A percentile compares a stretch with the other conserved stretches of the same genome.
Conservation (phyloP, 2,329 filamentous ascomycete genomes). For the Colletotrichum spinosum region DNA sequence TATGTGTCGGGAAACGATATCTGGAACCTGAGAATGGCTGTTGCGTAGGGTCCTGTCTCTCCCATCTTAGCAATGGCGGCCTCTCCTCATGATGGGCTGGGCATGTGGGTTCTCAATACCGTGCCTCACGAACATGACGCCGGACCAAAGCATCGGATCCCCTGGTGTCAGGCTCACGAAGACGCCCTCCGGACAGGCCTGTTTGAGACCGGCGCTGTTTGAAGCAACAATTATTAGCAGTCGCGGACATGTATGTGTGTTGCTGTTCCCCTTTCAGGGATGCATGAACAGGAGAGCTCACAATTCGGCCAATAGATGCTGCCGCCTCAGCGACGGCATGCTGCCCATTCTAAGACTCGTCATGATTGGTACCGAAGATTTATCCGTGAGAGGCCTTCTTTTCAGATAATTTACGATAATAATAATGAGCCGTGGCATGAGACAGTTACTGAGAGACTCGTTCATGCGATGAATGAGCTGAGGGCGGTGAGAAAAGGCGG, state of each 20-base stretch:
- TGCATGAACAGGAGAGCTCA: constrained; percentile 49
- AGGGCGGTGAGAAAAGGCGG: constrained; percentile 44
- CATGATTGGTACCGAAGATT: constrained; percentile 49
- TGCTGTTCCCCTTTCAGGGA: constrained; percentile 39
- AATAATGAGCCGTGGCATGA: constrained; percentile 15
- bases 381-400: constrained; percentile 7
- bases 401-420: constrained; percentile 24
- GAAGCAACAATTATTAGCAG: constrained; percentile 29
- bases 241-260: neutral
- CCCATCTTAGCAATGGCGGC: constrained; percentile 17
- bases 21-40: constrained; percentile 88
- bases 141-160: constrained; percentile 85
- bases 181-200: constrained; percentile 85
- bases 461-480: constrained; percentile 24
- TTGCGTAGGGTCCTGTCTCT: constrained; percentile 82
- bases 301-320: constrained; percentile 87
- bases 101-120: constrained; percentile 63
- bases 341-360: constrained; percentile 55
- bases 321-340: constrained; percentile 72
- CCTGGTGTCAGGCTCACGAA: constrained; percentile 88
- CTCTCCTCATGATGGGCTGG: neutral
- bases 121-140: constrained; percentile 90
- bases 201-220: constrained; percentile 79
- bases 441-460: constrained; percentile 25
- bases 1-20: constrained; percentile 88